Evolutionary conservation across 768 basidiomycete genomes (phyloP).

Genomic region (Mrakia gelida): DNA sequence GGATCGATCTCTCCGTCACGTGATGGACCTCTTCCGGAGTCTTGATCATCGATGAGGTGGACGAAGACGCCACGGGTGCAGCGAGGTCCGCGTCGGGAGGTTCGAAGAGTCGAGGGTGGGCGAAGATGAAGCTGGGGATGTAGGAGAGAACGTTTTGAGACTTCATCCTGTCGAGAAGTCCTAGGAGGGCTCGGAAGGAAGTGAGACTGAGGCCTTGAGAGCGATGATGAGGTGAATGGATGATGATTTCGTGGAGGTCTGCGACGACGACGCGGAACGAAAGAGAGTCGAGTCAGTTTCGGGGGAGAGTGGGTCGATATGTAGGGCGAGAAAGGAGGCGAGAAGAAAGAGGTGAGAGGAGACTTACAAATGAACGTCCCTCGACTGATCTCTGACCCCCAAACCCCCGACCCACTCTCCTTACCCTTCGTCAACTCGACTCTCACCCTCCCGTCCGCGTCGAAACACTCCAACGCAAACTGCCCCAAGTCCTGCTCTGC

Average conservation of each 20-base stretch:
- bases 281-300: neutral
- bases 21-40: neutral
- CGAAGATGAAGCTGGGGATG: slow-evolving; percentile 4
- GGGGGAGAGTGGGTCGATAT: too few species aligned
- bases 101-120: neutral
- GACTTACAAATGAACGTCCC: slow-evolving; percentile 9
- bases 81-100: neutral
- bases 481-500: neutral
- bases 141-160: neutral
- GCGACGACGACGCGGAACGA: neutral
- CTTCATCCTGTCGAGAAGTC: neutral
- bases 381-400: neutral
- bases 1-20: neutral
- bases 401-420: neutral
- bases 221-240: neutral
- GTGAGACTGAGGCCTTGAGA: neutral
- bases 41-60: neutral
- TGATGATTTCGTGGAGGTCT: slow-evolving; percentile 1
- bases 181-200: neutral
- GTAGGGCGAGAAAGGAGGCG: too few species aligned
- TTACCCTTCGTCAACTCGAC: neutral
- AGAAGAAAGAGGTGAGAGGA: neutral
- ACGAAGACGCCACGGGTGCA: neutral
- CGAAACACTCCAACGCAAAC: neutral
- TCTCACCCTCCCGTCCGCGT: slow-evolving; percentile 5